Evolutionary conservation across 148 eudicot genomes (phyloP), one percentile per base, ranked within the genome.

Genomic region (Nyssa sinensis): DNA sequence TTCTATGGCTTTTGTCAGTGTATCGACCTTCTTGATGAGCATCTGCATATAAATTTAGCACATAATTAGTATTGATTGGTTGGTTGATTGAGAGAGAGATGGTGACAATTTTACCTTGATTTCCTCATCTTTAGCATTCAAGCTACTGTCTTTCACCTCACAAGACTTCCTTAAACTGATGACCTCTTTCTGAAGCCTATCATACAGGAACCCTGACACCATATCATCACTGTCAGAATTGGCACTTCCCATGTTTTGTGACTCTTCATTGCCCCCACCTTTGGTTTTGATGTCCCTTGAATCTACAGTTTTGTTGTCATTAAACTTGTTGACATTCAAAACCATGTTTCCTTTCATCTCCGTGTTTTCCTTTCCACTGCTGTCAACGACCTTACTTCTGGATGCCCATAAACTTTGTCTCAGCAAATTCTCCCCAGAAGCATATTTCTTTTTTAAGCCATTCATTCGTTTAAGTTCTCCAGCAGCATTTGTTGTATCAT

Each of bases 161-260:
- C 92, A 92, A 60, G 31, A 70, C 84, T 85, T 95, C 84, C 96
- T 85, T 63, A 88, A 81, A 72, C 73, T 67, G 60, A 89, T 83
- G 49, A 95, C 91, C 78, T 95, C 99, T 72, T 88, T 95, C 80
- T 95, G 99, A 69, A 95, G 90, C 83, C 82, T 85, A 78, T 92
- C 97, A 66, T 95, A 95, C 80, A 95, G 70, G 75, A 88, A 80
- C 49, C 97, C 99, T 5, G 99, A 90, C 35, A 95, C 99, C 75
- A 86, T 33, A 75, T 95, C 98, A 68, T 89, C 89, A 62, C 59
- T 62, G 19, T 78, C 82, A 34, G 37, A 37, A 51, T 80, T 66
- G 25, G 68, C 68, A 44, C 63, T 79, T 74, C 29, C 76, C 63
- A 49, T 71, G 64, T 30, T 41, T 57, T 72, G 77, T 63, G 66